Conservation (phyloP, 441 rosid species). For the Corymbia citriodora region DNA sequence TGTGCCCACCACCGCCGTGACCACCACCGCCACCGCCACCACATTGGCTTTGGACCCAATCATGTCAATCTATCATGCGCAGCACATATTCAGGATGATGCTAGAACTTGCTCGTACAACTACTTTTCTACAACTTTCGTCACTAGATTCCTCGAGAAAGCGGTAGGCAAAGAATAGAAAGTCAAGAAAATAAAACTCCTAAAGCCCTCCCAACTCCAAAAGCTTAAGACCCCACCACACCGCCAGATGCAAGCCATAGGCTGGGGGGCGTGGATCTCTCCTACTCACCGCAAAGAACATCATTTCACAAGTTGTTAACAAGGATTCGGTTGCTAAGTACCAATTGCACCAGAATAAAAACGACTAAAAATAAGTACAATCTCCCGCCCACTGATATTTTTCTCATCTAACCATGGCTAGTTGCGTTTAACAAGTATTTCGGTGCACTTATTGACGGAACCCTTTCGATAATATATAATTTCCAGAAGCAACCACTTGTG, state of each 20-base stretch:
- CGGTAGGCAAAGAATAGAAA: background rate
- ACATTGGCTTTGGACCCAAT: background rate
- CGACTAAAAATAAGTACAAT: background rate
- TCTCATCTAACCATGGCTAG: background rate
- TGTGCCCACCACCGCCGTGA: background rate
- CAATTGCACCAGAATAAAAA: background rate
- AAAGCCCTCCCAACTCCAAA: background rate
- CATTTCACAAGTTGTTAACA: background rate
- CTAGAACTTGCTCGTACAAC: background rate
- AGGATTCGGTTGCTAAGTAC: background rate
- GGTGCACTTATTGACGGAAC: background rate
- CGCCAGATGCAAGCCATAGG: background rate
- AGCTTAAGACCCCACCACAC: background rate
- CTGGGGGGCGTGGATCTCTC: background rate
- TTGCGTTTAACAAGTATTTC: background rate
- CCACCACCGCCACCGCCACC: background rate
- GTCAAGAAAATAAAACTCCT: background rate
- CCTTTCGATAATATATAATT: background rate
- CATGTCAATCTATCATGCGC: background rate
- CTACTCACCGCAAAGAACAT: background rate
- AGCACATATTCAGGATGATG: slow-evolving; percentile 7
- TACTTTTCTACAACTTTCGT: slow-evolving; percentile 16
- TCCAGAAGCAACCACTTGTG: background rate
- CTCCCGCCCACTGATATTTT: background rate
- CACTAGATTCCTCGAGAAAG: slow-evolving; percentile 12